Evolutionary conservation across 2,329 filamentous ascomycete genomes (phyloP), one percentile per base, ranked within the genome.

Genomic region (Colletotrichum viniferum): DNA sequence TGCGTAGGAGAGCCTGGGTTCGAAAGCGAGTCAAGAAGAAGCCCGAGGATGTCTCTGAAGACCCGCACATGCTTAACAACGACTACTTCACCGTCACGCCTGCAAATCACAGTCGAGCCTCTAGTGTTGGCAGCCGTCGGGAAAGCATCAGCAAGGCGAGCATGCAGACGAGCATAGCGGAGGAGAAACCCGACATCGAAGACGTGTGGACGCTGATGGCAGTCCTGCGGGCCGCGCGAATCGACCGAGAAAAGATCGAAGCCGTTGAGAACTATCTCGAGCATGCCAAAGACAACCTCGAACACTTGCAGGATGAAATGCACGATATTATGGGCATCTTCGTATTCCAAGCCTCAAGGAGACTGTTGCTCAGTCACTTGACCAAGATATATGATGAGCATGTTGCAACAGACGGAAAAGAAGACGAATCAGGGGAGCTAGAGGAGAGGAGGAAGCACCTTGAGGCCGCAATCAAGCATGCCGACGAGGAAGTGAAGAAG

Each of bases 221-320:
- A 26, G 90, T 91, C 4, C 84, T 99, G 70, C 93, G 92, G 77
- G 86, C 86, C 52, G 92, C 94, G 7, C 90, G 92, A 9, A 95
- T 99, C 78, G 97, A 99, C 82, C 91, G 97, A 38, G 96, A 98
- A 86, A 98, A 97, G 86, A 92, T 97, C 74, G 93, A 96, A 76
- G 93, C 94, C 0, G 90, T 98, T 26, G 92, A 94, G 79, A 94
- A 91, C 77, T 99, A 98, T 81, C 87, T 98, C n/a, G 87, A 92
- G 56, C 89, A 97, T 69, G 94, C 92, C 24, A 91, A 91, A 7
- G 92, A 94, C 28, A 95, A 98, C 79, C 86, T 98, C 32, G 89
- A 89, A 69, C 94, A 95, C 76, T 87, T 99, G 24, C 89, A 94
- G 76, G 89, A 94, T 71, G 89, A 93, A 82, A 96, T 98, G 89